Percentiles rank a stretch among this genome's conserved stretches.
These are phyloP conservation scores for Talaromyces sp. DNA, from an alignment of 2,329 filamentous ascomycete species.

Conservation along the genomic window DNA sequence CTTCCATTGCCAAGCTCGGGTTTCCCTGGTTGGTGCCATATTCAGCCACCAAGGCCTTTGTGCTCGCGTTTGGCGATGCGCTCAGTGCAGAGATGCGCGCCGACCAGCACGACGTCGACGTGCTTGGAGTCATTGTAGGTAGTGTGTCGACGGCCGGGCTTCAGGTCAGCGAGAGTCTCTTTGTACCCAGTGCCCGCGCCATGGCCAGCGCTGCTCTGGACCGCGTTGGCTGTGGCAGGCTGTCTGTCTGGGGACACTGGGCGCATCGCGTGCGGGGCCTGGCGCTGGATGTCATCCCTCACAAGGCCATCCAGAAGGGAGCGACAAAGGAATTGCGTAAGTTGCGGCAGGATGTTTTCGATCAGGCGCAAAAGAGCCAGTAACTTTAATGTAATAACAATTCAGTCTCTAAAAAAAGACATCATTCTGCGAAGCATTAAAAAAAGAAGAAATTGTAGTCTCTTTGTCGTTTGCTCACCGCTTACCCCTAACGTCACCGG, in stretches of 20 bases:
- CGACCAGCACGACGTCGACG: conserved; percentile 33
- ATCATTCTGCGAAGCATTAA: background rate
- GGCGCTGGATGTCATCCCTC: background rate
- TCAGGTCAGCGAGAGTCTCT: conserved; percentile 17
- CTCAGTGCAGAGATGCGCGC: conserved; percentile 41
- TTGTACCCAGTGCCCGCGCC: conserved; percentile 22
- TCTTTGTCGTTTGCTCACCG: background rate
- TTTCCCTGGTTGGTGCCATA: conserved; percentile 47
- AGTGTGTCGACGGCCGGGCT: conserved; percentile 25
- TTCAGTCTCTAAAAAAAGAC: background rate
- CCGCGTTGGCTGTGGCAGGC: conserved; percentile 30
- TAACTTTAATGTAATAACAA: background rate
- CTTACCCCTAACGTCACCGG: background rate
- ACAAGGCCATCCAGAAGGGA: background rate
- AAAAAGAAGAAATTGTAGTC: too few species aligned
- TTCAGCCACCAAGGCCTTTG: conserved; percentile 43
- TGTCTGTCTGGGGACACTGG: conserved; percentile 27
- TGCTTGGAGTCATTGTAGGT: conserved; percentile 34
- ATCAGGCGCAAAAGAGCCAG: background rate
- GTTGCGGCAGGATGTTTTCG: background rate
- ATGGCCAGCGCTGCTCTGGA: conserved; percentile 29
- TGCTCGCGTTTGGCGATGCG: conserved; percentile 34
- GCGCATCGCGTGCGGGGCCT: conserved; percentile 25
- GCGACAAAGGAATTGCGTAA: background rate
- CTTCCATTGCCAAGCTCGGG: conserved; percentile 42